Base-by-base conservation (phyloP, 352 stramenopile genomes). In the Aphanomyces astaci region DNA sequence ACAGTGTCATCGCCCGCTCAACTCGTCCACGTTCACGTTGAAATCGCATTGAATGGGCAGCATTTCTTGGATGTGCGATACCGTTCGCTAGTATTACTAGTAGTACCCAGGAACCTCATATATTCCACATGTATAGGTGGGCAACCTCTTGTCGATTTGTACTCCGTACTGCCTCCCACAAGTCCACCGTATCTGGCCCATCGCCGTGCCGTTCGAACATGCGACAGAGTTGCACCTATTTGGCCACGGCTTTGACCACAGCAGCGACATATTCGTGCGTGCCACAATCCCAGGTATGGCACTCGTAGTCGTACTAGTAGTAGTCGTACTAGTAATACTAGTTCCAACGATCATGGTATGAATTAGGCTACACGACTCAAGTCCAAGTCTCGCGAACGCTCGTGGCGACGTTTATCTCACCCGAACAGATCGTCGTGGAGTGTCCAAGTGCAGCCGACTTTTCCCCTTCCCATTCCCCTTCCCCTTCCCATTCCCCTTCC, bases 221-320 rank as follows among this genome's bases (percentile, higher is more conserved):
- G n/a, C 39, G 17, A 68, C 62, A 11, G 62, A 68, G 32, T 4
- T 68, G 17, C 62, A 68, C 33, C 15, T 68, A 10, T 68, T 68
- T 60, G 62, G 62, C 32, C 1, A 32, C 10, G 62, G 62, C 1
- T 68, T 68, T 46, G 30, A 45, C 13, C 56, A 19, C 36, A 11
- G 15, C 10, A 22, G 55, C 27, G 39, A 51, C 22, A 68, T 48
- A 4, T n/a, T 27, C 43, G 28, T 68, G 2, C 43, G 62, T 17
- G 28, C 49, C 4, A 59, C 39, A 10, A 68, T 68, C 46, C 62
- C 62, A 32, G 62, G 62, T 48, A 59, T 46, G 39, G 25, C 15
- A 3, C 24, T 3, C n/a, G n/a, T n/a, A n/a, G n/a, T n/a, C n/a
- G n/a, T n/a, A n/a, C n/a, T n/a, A n/a, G n/a, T n/a, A n/a, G n/a